Evolutionary conservation across 768 basidiomycete genomes (phyloP).

Genomic region (Nidularia sp.): DNA sequence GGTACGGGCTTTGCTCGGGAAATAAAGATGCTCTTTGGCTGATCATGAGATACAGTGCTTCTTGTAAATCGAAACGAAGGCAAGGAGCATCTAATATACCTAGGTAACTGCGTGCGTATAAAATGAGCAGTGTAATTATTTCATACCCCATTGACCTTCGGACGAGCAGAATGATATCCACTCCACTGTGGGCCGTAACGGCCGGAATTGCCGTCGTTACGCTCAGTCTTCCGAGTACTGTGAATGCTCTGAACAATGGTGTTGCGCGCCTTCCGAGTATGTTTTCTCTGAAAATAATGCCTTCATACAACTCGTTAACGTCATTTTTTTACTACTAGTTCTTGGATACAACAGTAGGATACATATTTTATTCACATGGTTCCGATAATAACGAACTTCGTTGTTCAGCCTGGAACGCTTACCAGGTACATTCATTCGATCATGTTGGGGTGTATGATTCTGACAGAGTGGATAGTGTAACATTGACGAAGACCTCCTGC

Average conservation of each 20-base stretch:
- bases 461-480: slow-evolving; percentile 39
- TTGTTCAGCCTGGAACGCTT: slow-evolving; percentile 62
- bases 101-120: too few relatives aligned
- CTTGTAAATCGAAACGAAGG: background rate
- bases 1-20: slow-evolving; percentile 13
- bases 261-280: slow-evolving; percentile 33
- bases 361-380: slow-evolving; percentile 1
- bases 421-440: slow-evolving; percentile 37
- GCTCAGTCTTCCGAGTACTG: slow-evolving; percentile 8
- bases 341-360: slow-evolving; percentile 63
- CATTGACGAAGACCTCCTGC: slow-evolving; percentile 49
- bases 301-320: background rate
- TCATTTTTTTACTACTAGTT: slow-evolving; percentile 23
- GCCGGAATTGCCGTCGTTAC: slow-evolving; percentile 7
- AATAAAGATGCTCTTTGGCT: slow-evolving; percentile 1
- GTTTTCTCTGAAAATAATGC: slow-evolving; percentile 5
- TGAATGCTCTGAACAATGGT: slow-evolving; percentile 23
- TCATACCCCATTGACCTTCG: slow-evolving; percentile 1
- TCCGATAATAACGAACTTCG: background rate
- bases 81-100: too few relatives aligned
- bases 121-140: too few relatives aligned
- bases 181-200: slow-evolving; percentile 14
- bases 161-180: slow-evolving; percentile 13
- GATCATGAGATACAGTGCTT: slow-evolving; percentile 5
- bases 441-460: background rate